These are phyloP conservation scores for Metschnikowia cubensis DNA, from an alignment of 805 yeast species.

Conservation along the genomic window DNA sequence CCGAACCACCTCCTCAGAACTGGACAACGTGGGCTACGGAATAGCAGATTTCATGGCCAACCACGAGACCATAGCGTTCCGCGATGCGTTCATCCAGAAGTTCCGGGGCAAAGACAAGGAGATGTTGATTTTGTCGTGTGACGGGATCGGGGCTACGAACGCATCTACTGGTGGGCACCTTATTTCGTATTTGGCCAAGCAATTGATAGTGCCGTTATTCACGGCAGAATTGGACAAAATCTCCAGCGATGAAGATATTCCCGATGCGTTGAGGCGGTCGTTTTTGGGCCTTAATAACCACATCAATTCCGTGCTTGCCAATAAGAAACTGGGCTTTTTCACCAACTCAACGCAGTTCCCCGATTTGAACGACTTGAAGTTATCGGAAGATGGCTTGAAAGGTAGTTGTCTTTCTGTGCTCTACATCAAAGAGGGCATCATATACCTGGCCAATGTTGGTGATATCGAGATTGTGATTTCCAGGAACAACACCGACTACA, in stretches of 20 bases:
- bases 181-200: conserved; percentile 70
- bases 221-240: conserved; percentile 58
- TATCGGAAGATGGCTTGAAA: conserved; percentile 63
- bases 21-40: conserved; percentile 78
- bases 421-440: conserved; percentile 64
- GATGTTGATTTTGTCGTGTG: conserved; percentile 53
- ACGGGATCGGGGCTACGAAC: conserved; percentile 8
- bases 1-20: conserved; percentile 80
- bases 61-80: conserved; percentile 57
- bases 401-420: conserved; percentile 86
- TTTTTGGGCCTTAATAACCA: conserved; percentile 79
- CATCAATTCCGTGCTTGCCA: conserved; percentile 58
- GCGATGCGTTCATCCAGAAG: conserved; percentile 84
- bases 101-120: conserved; percentile 85
- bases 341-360: conserved; percentile 32
- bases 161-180: conserved; percentile 43
- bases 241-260: conserved; percentile 44
- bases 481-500: conserved; percentile 74
- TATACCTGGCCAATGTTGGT: conserved; percentile 87
- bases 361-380: conserved; percentile 48
- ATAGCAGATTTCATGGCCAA: conserved; percentile 84
- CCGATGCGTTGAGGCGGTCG: conserved; percentile 77
- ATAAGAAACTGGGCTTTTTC: conserved; percentile 39
- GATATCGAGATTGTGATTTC: conserved; percentile 82
- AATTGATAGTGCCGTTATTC: conserved; percentile 61